Percentiles rank a stretch among this genome's conserved stretches.
phyloP scores from a whole-genome alignment of 2,329 filamentous ascomycete species.

The Stagonosporopsis cucurbitacearum region DNA sequence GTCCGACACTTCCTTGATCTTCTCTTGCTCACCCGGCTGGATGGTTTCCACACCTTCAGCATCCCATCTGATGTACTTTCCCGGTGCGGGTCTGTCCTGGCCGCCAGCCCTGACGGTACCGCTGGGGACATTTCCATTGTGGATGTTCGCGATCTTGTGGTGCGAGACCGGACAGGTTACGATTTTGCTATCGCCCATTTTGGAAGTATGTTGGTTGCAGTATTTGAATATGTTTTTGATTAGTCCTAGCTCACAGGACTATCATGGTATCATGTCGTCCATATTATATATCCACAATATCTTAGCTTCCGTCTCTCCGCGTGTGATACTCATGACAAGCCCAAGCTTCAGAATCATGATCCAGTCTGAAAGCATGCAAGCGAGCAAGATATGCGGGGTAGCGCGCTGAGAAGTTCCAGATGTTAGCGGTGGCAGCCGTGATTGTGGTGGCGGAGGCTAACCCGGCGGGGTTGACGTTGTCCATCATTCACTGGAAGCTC shows the following conservation, averaged over 20 bases:
- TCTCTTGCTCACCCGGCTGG: conserved; percentile 50
- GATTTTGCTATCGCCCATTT: conserved; percentile 15
- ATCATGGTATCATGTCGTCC: neutral
- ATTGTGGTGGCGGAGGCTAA: conserved; percentile 3
- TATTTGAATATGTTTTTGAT: neutral
- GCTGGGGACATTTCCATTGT: conserved; percentile 34
- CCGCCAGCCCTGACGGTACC: conserved; percentile 35
- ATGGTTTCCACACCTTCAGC: conserved; percentile 51
- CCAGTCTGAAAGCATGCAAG: conserved; percentile 8
- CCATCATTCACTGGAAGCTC: conserved; percentile 4
- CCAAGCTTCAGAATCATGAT: conserved; percentile 4
- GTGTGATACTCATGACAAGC: conserved; percentile 1
- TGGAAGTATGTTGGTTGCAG: neutral
- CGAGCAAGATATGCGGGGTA: conserved; percentile 13
- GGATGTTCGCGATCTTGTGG: conserved; percentile 36
- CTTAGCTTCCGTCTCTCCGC: conserved; percentile 15
- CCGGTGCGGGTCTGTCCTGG: conserved; percentile 32
- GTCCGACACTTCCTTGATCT: conserved; percentile 55
- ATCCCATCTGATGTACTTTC: conserved; percentile 53
- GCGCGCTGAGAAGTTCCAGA: conserved; percentile 8
- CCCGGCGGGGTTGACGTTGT: conserved; percentile 14
- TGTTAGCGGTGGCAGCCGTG: neutral
- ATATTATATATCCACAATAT: conserved; percentile 7
- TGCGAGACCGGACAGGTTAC: conserved; percentile 30
- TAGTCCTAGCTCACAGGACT: neutral